Percentiles rank a stretch among this genome's conserved stretches.
Evolutionary conservation across 805 yeast genomes (phyloP).

Genomic region (Yamadazyma sp.): DNA sequence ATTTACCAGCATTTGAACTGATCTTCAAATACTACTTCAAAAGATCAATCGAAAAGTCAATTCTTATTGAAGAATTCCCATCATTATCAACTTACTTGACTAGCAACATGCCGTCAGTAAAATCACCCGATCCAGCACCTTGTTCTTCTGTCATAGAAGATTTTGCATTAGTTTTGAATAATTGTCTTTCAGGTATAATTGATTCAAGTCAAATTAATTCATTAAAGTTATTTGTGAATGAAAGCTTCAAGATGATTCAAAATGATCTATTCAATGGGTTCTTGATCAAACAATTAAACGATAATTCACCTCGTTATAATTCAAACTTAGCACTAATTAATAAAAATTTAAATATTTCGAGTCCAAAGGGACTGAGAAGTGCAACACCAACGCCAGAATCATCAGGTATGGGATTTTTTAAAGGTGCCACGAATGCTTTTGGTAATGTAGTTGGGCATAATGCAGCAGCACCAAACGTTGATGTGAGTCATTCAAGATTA

Average conservation of each 20-base stretch:
- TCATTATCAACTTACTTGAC: conserved; percentile 36
- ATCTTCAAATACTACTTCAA: conserved; percentile 66
- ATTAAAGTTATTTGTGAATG: conserved; percentile 52
- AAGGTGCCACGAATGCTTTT: conserved; percentile 43
- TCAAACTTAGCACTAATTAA: conserved; percentile 21
- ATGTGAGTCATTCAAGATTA: conserved; percentile 44
- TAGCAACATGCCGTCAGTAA: conserved; percentile 8
- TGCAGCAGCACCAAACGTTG: conserved; percentile 17
- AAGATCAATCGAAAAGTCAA: conserved; percentile 77
- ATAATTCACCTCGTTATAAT: conserved; percentile 41
- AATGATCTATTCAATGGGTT: conserved; percentile 59
- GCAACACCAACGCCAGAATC: conserved; percentile 34
- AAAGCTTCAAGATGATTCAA: conserved; percentile 58
- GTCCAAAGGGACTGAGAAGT: conserved; percentile 17
- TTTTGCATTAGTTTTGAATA: conserved; percentile 67
- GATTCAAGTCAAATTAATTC: conserved; percentile 67
- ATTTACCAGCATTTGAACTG: conserved; percentile 61
- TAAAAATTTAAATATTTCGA: conserved; percentile 4
- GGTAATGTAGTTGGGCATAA: conserved; percentile 40
- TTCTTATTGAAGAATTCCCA: conserved; percentile 76
- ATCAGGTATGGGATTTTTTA: conserved; percentile 33
- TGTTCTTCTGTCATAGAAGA: conserved; percentile 87
- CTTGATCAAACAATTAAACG: conserved; percentile 30
- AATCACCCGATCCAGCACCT: conserved; percentile 57
- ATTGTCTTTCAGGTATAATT: conserved; percentile 59